These are phyloP conservation scores for Leptosphaerulina australis DNA, from an alignment of 2,329 filamentous ascomycete genomes.

Conservation along the genomic window DNA sequence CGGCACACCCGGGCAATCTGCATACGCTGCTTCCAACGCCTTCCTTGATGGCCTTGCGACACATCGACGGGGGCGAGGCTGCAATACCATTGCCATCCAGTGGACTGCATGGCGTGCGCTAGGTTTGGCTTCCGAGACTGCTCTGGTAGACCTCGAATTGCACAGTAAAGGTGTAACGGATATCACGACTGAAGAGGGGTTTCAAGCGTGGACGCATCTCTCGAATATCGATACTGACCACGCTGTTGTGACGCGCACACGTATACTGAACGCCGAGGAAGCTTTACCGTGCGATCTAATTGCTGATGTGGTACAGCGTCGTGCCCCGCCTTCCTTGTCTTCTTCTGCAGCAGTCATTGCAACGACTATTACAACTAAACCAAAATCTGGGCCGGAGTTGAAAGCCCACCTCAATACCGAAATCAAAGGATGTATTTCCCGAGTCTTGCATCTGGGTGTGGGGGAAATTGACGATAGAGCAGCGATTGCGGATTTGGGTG, in stretches of 20 bases:
- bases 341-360: not conserved
- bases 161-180: conserved; percentile 52
- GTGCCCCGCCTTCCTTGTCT: not conserved
- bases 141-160: conserved; percentile 52
- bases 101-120: conserved; percentile 54
- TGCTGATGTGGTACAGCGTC: conserved; percentile 24
- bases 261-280: conserved; percentile 43
- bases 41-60: conserved; percentile 39
- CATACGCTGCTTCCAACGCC: conserved; percentile 39
- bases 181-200: conserved; percentile 51
- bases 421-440: conserved; percentile 45
- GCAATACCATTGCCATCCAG: conserved; percentile 52
- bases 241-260: conserved; percentile 47
- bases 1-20: conserved; percentile 31
- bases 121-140: conserved; percentile 48
- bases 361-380: not conserved
- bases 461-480: conserved; percentile 45
- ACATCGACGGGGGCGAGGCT: conserved; percentile 40
- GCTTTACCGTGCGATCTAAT: conserved; percentile 24
- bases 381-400: conserved; percentile 33
- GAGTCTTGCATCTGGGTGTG: conserved; percentile 42
- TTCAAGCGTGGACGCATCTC: conserved; percentile 52
- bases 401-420: conserved; percentile 37
- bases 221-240: conserved; percentile 47
- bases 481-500: conserved; percentile 48